Evolutionary conservation across 257 asterid genomes (phyloP).

Genomic region (Lycium ferocissimum): DNA sequence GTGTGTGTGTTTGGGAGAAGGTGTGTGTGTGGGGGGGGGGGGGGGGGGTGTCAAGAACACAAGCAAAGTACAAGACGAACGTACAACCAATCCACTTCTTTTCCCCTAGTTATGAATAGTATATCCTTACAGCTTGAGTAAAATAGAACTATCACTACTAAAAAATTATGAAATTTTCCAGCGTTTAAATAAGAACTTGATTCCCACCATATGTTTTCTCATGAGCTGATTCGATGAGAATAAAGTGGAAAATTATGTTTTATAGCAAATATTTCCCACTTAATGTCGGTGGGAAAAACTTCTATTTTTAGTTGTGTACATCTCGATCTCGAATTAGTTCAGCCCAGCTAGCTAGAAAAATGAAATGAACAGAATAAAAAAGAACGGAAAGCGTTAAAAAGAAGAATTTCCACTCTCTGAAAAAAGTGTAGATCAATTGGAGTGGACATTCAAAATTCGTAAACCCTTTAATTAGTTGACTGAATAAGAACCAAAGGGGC

Average conservation of each 20-base stretch:
- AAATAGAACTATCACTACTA: no score
- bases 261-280: no score
- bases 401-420: not conserved
- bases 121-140: not conserved
- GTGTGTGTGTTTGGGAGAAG: no score
- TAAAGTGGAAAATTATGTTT: no score
- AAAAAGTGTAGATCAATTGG: not conserved
- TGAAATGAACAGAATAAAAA: not conserved
- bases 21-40: not conserved
- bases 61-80: not conserved
- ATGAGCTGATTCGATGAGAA: no score
- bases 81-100: not conserved
- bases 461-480: not conserved
- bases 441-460: not conserved
- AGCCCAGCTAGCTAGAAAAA: not conserved
- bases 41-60: not conserved
- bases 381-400: not conserved
- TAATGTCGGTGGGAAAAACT: no score
- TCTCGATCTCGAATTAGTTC: not conserved
- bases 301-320: no score
- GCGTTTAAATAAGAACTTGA: no score
- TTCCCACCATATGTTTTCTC: no score
- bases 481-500: not conserved
- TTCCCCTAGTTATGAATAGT: not conserved
- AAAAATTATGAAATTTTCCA: no score